Evolutionary conservation across 176 grass and related monocot genomes (phyloP).

Genomic region (Ampelocalamus luodianensis): DNA sequence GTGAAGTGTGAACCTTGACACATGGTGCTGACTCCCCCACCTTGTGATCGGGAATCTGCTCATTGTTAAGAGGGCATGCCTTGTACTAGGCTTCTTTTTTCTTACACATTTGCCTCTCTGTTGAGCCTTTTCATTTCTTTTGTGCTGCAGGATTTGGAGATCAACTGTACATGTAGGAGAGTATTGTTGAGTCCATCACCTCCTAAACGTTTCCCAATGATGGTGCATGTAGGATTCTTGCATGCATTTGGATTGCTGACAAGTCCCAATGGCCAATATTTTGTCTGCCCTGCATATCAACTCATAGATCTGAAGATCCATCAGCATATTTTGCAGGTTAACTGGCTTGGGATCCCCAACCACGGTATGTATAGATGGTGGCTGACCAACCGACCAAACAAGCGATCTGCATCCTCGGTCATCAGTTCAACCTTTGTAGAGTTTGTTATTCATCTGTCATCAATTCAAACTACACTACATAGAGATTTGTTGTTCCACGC

Average conservation of each 20-base stretch:
- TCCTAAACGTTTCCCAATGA: no score
- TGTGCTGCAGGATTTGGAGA: slow-evolving; percentile 31
- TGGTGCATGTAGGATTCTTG: slow-evolving; percentile 4
- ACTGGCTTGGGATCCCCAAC: not conserved
- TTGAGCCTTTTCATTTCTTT: not conserved
- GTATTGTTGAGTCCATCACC: slow-evolving; percentile 7
- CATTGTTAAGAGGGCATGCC: slow-evolving; percentile 48
- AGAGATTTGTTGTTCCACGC: not conserved
- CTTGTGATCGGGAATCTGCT: slow-evolving; percentile 60
- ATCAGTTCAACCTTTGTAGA: not conserved
- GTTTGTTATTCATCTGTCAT: not conserved
- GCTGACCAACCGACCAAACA: slow-evolving; percentile 34
- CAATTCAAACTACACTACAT: not conserved
- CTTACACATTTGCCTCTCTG: slow-evolving; percentile 23
- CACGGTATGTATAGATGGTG: not conserved
- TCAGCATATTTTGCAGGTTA: slow-evolving; percentile 24
- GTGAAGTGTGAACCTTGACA: slow-evolving; percentile 42
- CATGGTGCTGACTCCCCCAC: slow-evolving; percentile 57
- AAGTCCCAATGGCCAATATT: slow-evolving; percentile 42
- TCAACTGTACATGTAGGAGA: slow-evolving; percentile 15
- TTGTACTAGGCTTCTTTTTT: slow-evolving; percentile 44
- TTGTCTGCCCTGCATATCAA: slow-evolving; percentile 17
- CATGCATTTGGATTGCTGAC: slow-evolving; percentile 41
- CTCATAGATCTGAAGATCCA: slow-evolving; percentile 33
- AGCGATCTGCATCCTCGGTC: not conserved